Evolutionary conservation across 192 early-diverging fungal species (phyloP).

Genomic region (Diversispora eburnea): DNA sequence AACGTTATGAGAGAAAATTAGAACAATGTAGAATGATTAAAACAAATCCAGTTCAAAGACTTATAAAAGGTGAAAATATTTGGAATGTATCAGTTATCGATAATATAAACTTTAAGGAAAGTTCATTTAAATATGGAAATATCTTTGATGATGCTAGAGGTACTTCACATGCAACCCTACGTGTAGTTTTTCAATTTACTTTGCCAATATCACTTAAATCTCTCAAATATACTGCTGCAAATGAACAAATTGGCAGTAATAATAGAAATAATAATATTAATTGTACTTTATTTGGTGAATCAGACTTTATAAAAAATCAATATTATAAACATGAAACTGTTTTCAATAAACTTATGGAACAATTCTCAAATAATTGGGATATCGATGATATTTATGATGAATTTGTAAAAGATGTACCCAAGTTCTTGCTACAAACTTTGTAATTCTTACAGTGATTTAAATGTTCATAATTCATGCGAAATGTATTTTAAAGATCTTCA

Average conservation of each 20-base stretch:
- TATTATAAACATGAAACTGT: neutral
- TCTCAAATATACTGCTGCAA: neutral
- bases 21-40: neutral
- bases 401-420: neutral
- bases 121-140: neutral
- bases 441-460: constrained; percentile 13
- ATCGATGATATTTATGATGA: neutral
- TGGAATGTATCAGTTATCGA: neutral
- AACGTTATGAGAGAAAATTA: neutral
- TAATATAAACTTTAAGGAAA: constrained; percentile 10
- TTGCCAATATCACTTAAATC: neutral
- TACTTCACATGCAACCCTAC: neutral
- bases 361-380: neutral
- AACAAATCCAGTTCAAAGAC: neutral
- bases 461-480: neutral
- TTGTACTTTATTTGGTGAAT: neutral
- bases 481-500: constrained; percentile 5
- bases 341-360: neutral
- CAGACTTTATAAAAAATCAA: neutral
- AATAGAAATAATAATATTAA: neutral
- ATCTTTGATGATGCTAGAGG: neutral
- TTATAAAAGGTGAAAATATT: neutral
- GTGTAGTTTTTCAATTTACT: neutral
- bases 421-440: neutral
- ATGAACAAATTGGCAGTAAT: neutral